Conservation (phyloP, 1,139 yeast genomes). For the Yamadazyma mexicana region DNA sequence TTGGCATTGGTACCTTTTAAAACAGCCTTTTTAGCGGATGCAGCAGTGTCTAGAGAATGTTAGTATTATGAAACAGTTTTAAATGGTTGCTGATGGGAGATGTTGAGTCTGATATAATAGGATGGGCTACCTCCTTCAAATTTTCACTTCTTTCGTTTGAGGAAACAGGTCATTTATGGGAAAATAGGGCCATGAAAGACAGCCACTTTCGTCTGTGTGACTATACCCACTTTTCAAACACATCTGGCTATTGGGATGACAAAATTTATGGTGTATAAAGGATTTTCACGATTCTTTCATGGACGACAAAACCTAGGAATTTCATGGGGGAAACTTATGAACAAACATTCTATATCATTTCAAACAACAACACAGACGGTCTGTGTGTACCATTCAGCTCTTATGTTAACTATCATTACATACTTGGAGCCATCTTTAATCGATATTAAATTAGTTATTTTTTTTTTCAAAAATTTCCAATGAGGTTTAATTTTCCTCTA, state of each 20-base stretch:
- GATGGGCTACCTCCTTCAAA: too few species aligned
- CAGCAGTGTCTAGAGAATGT: slow-evolving; percentile 52
- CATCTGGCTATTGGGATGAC: too few species aligned
- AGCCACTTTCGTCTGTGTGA: too few species aligned
- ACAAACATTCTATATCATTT: neutral
- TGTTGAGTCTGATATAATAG: neutral
- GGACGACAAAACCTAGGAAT: neutral
- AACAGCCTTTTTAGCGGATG: slow-evolving; percentile 98
- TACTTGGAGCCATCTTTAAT: slow-evolving; percentile 23
- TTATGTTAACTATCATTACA: slow-evolving; percentile 9
- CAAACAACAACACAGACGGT: neutral
- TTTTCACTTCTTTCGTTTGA: too few species aligned
- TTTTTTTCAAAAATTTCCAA: slow-evolving; percentile 11
- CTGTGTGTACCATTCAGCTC: neutral
- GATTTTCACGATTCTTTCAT: too few species aligned
- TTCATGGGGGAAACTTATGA: neutral
- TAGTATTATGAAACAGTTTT: slow-evolving; percentile 11
- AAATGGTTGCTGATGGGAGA: slow-evolving; percentile 1
- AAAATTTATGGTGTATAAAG: too few species aligned
- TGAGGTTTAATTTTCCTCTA: slow-evolving; percentile 4
- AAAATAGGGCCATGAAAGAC: too few species aligned
- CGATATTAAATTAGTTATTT: slow-evolving; percentile 13
- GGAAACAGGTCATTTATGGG: too few species aligned
- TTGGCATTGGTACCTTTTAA: slow-evolving; percentile 94
- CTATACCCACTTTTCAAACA: too few species aligned